Conservation (phyloP, 2,329 filamentous ascomycete species). For the Cytospora mali region DNA sequence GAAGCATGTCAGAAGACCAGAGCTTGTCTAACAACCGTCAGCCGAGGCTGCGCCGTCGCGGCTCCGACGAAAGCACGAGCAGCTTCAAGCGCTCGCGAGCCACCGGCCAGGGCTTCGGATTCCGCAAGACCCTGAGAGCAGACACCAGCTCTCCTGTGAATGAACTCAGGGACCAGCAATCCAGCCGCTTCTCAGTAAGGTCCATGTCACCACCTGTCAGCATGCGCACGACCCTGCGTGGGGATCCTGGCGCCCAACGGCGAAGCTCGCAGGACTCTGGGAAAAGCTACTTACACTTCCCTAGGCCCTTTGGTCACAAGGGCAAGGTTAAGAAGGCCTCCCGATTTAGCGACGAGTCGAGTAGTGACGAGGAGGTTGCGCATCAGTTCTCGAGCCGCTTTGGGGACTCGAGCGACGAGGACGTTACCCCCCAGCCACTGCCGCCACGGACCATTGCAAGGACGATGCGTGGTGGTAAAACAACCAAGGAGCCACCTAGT, state of each 20-base stretch:
- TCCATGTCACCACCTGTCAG: conserved; percentile 60
- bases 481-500: conserved; percentile 22
- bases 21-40: conserved; percentile 32
- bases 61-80: conserved; percentile 73
- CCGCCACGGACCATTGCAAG: conserved; percentile 35
- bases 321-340: conserved; percentile 28
- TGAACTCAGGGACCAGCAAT: conserved; percentile 16
- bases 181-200: conserved; percentile 64
- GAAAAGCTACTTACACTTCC: conserved; percentile 23
- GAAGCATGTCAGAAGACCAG: conserved; percentile 15
- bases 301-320: conserved; percentile 21
- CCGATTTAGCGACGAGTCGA: conserved; percentile 38
- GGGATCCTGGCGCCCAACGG: conserved; percentile 29
- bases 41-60: conserved; percentile 51
- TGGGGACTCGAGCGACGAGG: conserved; percentile 65
- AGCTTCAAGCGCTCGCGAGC: conserved; percentile 74
- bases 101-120: conserved; percentile 54
- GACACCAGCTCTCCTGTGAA: conserved; percentile 35
- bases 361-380: conserved; percentile 32
- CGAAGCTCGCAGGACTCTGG: conserved; percentile 23
- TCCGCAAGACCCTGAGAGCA: conserved; percentile 75
- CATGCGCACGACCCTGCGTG: conserved; percentile 51
- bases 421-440: conserved; percentile 38
- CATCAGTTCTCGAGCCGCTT: conserved; percentile 55
- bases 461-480: conserved; percentile 27